Evolutionary conservation across 2,329 filamentous ascomycete genomes (phyloP), one percentile per base, ranked within the genome.

Genomic region (Aspergillus sp.): DNA sequence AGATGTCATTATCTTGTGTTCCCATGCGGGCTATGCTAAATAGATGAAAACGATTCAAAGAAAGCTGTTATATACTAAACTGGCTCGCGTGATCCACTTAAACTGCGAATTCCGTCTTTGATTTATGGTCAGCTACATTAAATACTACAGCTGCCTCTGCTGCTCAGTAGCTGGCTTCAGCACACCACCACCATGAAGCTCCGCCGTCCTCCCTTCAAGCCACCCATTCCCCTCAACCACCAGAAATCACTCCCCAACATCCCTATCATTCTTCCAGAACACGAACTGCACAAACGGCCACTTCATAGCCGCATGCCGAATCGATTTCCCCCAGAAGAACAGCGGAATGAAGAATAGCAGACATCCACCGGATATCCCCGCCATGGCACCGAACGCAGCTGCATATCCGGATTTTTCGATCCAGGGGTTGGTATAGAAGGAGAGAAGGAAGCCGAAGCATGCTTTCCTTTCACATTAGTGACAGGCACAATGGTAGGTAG

Each of bases 351-450:
- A 26, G 26, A 58, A 38, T 6, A 49, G 45, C 9, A 55, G 22
- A 30, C 48, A 38, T 8, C 34, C 52, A 11, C 45, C 56, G 1
- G 56, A 44, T 8, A 58, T 55, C 20, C 13, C 44, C 5, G 58
- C 58, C 58, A 60, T 60, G 12, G 38, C 48, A 7, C 51, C 52
- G 24, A 55, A 60, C 4, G 58, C 58, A 3, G 32, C 30, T 4
- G 24, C 20, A 22, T 60, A 58, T 3, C 58, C 58, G 4, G 48
- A 53, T 3, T 22, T 15, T 9, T 48, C 22, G 17, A 60, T 52
- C 58, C 58, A 58, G 4, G 56, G 58, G 44, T 58, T 61, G 0
- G 58, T 53, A 34, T 58, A 61, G 41, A 61, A 61, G 1, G 58
- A 61, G 8, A 61, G 26, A 17, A 60, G 58, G 38, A 60, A 60